Conservation (phyloP, 441 rosid genomes). For the Lepidium campestre region DNA sequence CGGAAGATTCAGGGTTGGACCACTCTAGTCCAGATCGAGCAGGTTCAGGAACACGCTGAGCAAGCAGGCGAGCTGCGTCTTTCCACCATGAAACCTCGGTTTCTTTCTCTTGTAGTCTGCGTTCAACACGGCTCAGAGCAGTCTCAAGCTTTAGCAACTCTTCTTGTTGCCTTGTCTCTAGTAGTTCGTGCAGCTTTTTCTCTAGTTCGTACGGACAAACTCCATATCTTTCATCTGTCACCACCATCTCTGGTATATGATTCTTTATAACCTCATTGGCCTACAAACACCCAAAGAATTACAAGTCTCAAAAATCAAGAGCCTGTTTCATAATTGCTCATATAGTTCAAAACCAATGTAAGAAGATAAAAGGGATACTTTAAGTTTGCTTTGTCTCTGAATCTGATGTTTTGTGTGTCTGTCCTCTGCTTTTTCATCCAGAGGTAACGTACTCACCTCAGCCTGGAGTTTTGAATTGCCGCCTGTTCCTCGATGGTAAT, state of each 20-base stretch:
- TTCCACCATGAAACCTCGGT: slow-evolving; percentile 82
- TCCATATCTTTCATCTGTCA: slow-evolving; percentile 31
- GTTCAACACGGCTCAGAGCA: slow-evolving; percentile 39
- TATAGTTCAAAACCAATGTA: not conserved
- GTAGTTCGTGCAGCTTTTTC: slow-evolving; percentile 60
- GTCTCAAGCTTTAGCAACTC: slow-evolving; percentile 64
- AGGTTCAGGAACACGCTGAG: slow-evolving; percentile 45
- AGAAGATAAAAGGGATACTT: slow-evolving; percentile 29
- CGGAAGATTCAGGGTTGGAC: slow-evolving; percentile 8
- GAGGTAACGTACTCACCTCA: slow-evolving; percentile 44
- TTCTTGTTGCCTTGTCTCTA: slow-evolving; percentile 64
- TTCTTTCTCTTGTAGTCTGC: slow-evolving; percentile 62
- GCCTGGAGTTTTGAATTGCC: slow-evolving; percentile 54
- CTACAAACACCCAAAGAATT: slow-evolving; percentile 7
- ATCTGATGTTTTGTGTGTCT: slow-evolving; percentile 19
- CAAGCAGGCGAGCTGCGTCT: slow-evolving; percentile 52
- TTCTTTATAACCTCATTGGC: not conserved
- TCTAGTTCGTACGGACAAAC: slow-evolving; percentile 61
- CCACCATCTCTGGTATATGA: slow-evolving; percentile 20
- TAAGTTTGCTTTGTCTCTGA: slow-evolving; percentile 10
- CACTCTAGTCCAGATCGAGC: slow-evolving; percentile 26
- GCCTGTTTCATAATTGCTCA: not conserved
- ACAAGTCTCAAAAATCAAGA: not conserved
- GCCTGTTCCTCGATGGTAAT: slow-evolving; percentile 36
- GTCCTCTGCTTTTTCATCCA: slow-evolving; percentile 37